Evolutionary conservation across 1,139 yeast species (phyloP), one percentile per base, ranked within the genome.

Genomic region (Debaryomyces nepalensis): DNA sequence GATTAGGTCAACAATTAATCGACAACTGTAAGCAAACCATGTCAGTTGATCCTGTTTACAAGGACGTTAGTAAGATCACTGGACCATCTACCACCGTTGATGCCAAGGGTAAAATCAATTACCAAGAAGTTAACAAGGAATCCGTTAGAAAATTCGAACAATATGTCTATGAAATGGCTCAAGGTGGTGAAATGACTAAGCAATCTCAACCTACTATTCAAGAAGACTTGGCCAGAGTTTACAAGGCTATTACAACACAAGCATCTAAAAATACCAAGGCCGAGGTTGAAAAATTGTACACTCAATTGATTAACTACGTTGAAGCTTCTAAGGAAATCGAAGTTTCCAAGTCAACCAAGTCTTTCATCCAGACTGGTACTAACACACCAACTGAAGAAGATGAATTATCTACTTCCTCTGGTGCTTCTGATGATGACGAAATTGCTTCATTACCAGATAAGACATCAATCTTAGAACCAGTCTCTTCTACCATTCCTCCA

Each of bases 121-220:
- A 89, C 69, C 76, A 81, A 50, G 99, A 93, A 73, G 84, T 79
- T 49, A 84, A 89, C 63, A 87, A 96, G 68, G 89, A 93, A 37
- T 79, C 93, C 46, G 95, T 91, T 51, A 84, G 98, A 71, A 93
- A 93, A 66, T 81, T 93, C 52, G 97, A 95, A 70, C 95, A 91
- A 65, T 93, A 93, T 62, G 98, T 93, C 53, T 81, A 83, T 62
- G 97, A 89, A 68, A 91, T 93, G 98, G 96, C 98, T 42, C 84
- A 82, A 60, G 99, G 99, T 70, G 93, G 96, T 57, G 82, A 82
- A 53, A 72, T 88, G 63, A 88, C 98, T 50, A 82, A 75, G 57
- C 73, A 69, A 26, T 44, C 56, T 18, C 82, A 82, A 61, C 89
- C 93, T 58, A 80, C 95, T 40, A 84, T 87, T 58, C 82, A 82